These are phyloP conservation scores for Evernia prunastri DNA, from an alignment of 495 filamentous ascomycete genomes.

Conservation along the genomic window DNA sequence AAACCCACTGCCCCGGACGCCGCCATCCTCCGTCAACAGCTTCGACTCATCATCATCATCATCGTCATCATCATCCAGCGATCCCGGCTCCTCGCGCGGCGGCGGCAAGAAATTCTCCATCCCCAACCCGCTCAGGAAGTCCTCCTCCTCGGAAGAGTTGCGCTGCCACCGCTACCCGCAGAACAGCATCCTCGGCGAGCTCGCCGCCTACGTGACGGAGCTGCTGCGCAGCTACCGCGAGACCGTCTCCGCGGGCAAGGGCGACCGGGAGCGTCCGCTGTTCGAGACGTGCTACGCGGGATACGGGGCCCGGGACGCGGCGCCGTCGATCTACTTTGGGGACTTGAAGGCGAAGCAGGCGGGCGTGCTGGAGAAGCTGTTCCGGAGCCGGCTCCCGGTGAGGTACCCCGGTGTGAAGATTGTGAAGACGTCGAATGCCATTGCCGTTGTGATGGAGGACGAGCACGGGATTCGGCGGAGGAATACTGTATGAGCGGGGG, in stretches of 20 bases:
- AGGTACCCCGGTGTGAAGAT: slow-evolving; percentile 15
- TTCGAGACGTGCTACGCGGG: slow-evolving; percentile 18
- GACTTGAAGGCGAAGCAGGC: slow-evolving; percentile 18
- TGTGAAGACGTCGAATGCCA: slow-evolving; percentile 4
- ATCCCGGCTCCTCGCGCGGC: slow-evolving; percentile 1
- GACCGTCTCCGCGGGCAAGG: background rate
- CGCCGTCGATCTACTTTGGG: slow-evolving; percentile 11
- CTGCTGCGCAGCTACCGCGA: slow-evolving; percentile 15
- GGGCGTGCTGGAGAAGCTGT: slow-evolving; percentile 10
- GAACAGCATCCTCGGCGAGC: slow-evolving; percentile 4
- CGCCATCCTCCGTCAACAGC: slow-evolving; percentile 3
- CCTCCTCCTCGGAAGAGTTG: slow-evolving; percentile 11
- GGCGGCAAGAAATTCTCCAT: slow-evolving; percentile 7
- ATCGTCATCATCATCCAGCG: no score
- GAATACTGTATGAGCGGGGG: slow-evolving; percentile 11
- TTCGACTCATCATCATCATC: no score
- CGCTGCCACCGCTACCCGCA: slow-evolving; percentile 8
- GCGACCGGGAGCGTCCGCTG: background rate
- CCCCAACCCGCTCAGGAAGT: slow-evolving; percentile 1
- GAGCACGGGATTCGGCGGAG: background rate
- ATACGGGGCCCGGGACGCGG: background rate
- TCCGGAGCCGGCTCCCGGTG: slow-evolving; percentile 11
- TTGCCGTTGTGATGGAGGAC: slow-evolving; percentile 16
- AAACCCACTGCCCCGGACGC: slow-evolving; percentile 3
- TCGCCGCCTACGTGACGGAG: slow-evolving; percentile 8